Conservation (phyloP, 768 basidiomycete species). For the Termitomyces titanicus region DNA sequence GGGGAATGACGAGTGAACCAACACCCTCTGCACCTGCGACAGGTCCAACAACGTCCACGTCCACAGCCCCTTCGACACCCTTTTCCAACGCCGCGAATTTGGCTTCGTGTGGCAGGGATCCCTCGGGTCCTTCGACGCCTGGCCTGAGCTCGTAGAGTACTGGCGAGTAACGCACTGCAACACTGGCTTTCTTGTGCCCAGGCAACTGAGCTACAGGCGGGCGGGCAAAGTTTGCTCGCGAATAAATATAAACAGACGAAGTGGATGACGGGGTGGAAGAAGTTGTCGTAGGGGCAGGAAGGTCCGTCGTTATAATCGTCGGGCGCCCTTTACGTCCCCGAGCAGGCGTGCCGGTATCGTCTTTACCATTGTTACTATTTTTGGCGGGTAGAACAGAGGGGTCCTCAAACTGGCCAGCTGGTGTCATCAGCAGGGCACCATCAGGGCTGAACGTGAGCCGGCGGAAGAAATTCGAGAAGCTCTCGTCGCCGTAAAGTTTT, state of each 20-base stretch:
- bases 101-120: constrained; percentile 23
- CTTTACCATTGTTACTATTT: constrained; percentile 15
- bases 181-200: constrained; percentile 93
- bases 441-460: constrained; percentile 93
- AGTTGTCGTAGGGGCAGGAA: constrained; percentile 32
- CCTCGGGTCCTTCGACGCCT: constrained; percentile 37
- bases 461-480: constrained; percentile 93
- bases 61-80: constrained; percentile 56
- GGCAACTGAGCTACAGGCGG: constrained; percentile 94
- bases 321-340: constrained; percentile 61
- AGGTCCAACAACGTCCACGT: constrained; percentile 58
- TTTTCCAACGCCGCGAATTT: constrained; percentile 62
- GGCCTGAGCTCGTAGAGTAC: constrained; percentile 87
- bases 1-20: constrained; percentile 26
- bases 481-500: constrained; percentile 93
- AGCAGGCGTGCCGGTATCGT: constrained; percentile 40
- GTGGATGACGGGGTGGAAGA: constrained; percentile 35
- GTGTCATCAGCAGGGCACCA: constrained; percentile 89
- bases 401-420: constrained; percentile 97
- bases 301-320: constrained; percentile 30
- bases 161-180: constrained; percentile 92
- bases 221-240: constrained; percentile 88
- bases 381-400: constrained; percentile 52
- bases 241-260: constrained; percentile 88
- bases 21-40: constrained; percentile 14